Base-by-base conservation (phyloP, 2,329 filamentous ascomycete genomes). In the Penicillium concentricum region DNA sequence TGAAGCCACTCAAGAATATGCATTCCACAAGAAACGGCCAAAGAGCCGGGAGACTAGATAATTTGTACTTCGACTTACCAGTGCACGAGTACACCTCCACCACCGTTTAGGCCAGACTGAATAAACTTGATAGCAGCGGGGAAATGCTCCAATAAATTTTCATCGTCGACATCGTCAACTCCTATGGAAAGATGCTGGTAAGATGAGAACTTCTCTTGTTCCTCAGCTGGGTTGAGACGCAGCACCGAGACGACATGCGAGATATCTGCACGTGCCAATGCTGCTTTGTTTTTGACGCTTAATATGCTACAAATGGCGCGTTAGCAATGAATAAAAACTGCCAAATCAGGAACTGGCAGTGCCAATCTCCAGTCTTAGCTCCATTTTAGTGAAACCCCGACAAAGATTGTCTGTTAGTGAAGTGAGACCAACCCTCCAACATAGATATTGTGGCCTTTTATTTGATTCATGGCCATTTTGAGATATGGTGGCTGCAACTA, bases 201-300 rank as follows among this genome's bases (percentile, higher is more conserved):
- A 41, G 82, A 79, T 61, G 83, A 80, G 68, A 85, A 87, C 39
- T 82, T 79, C 58, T 78, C 77, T 64, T 81, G 74, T 58, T 77
- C 77, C 66, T 81, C 75, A 65, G 83, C 78, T 47, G 84, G 74
- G 42, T 83, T 81, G 64, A 88, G 82, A 45, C 84, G 84, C 58
- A 93, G 75, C 39, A 94, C 89, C 5, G 92, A 96, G n/a, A 97
- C 81, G 30, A 97, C 84, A 75, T 97, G 92, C 3, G 92, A 96
- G 72, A 99, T 91, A 63, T 87, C 86, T 63, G 86, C 85, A 61
- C 88, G 83, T 62, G 83, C 78, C 47, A 97, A 81, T 35, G 87
- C 82, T 52, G 87, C 82, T 59, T 87, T 87, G 59, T 89, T 87
- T 58, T 87, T 86, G 61, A 97, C 78, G 41, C 88, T 86, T 78